Percentiles rank a stretch among this genome's conserved stretches.
These are phyloP conservation scores for Gaeumannomyces sp. DNA, from an alignment of 2,329 filamentous ascomycete species.

Conservation along the genomic window DNA sequence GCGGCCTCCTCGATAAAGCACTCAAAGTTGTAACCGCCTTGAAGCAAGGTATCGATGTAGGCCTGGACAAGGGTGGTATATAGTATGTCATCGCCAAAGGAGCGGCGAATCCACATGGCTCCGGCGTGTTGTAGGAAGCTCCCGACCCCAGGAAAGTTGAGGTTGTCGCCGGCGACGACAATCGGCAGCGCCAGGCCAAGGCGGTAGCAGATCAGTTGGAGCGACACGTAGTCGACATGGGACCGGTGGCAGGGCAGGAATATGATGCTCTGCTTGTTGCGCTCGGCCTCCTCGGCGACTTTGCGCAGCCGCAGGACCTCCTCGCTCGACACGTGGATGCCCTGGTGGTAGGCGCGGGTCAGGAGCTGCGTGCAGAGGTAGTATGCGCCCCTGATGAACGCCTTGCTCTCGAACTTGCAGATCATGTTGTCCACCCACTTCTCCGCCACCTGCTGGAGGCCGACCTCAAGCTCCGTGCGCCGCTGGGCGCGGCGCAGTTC, in stretches of 20 bases:
- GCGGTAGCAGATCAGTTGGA: conserved; percentile 93
- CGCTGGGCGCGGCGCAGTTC: conserved; percentile 45
- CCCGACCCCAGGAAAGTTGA: conserved; percentile 89
- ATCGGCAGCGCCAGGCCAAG: conserved; percentile 83
- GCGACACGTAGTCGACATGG: conserved; percentile 91
- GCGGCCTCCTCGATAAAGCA: conserved; percentile 93
- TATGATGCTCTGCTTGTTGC: conserved; percentile 90
- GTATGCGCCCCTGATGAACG: conserved; percentile 87
- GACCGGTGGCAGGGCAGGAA: conserved; percentile 93
- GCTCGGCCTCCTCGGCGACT: conserved; percentile 75
- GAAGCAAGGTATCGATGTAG: conserved; percentile 88
- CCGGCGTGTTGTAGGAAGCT: conserved; percentile 91
- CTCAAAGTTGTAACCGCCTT: conserved; percentile 89
- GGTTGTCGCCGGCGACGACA: conserved; percentile 90
- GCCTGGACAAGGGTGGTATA: conserved; percentile 92
- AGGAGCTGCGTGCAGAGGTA: conserved; percentile 83
- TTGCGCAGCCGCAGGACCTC: conserved; percentile 78
- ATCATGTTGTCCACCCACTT: conserved; percentile 93
- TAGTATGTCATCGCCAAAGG: conserved; percentile 85
- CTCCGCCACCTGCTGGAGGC: conserved; percentile 74
- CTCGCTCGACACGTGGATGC: conserved; percentile 91
- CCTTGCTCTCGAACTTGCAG: conserved; percentile 95
- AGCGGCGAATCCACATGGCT: conserved; percentile 91
- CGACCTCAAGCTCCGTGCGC: conserved; percentile 61
- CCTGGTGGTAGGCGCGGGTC: conserved; percentile 91